Evolutionary conservation across 2,329 filamentous ascomycete genomes (phyloP), one percentile per base, ranked within the genome.

Genomic region (Aulographum hederae): DNA sequence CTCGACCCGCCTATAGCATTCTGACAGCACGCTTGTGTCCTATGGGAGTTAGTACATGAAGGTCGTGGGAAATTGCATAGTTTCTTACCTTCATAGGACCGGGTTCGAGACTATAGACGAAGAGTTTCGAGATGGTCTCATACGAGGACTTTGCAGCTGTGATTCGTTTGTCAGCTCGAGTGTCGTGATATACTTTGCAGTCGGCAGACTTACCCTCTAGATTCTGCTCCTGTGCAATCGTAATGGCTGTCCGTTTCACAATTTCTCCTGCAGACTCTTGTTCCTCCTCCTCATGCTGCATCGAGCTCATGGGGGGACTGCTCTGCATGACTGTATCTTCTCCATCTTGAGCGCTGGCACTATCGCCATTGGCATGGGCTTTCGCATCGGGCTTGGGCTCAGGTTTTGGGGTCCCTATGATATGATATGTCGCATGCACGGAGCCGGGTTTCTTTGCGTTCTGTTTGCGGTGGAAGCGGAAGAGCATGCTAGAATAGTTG

Each of bases 401-500:
- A n/a, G n/a, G n/a, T n/a, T n/a, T n/a, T n/a, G n/a, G n/a, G 69
- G 77, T 15, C 25, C 86, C 89, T 31, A 74, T 78, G 28, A 98
- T 50, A 30, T 94, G 60, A 54, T 94, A 98, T n/a, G 84, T 94
- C 28, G 86, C 89, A 56, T 91, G 71, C n/a, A 94, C 62, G 17
- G 72, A 75, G 15, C 71, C 67, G 0, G 78, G 65, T 37, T 73
- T 77, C 51, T 77, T 80, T 33, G 60, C 63, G 52, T 84, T 92
- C 48, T 92, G 78, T 34, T 64, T 69, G 38, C 66, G 63, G 51
- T 94, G 71, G 42, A 92, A 95, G 19, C 92, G 79, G 53, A 71
- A 91, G 12, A 85, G 70, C 69, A 89, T 91, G 51, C 77, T 92
- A 23, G 2, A 20, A 2, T 14, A 39, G 36, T 4, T n/a, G n/a